phyloP scores from a whole-genome alignment of 345 rosid species.

The Balakata baccata region DNA sequence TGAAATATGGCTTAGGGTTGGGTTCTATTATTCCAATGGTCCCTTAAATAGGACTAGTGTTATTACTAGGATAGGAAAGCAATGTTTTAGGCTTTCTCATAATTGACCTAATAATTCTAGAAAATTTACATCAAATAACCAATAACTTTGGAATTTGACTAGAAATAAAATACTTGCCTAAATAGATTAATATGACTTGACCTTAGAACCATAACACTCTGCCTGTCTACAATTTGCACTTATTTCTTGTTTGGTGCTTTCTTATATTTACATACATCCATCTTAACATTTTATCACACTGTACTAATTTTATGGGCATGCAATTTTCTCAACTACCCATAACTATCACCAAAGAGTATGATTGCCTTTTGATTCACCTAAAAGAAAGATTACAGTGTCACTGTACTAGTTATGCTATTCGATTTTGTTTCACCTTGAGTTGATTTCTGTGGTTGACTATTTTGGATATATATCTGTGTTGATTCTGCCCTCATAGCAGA shows the following conservation, averaged over 20 bases:
- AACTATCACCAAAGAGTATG: not conserved
- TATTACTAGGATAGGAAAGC: too few relatives aligned
- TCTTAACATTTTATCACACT: not conserved
- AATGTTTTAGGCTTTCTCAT: too few relatives aligned
- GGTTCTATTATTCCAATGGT: too few relatives aligned
- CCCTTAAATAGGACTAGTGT: too few relatives aligned
- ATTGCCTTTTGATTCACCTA: constrained; percentile 2
- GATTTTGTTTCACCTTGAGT: not conserved
- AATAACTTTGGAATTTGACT: too few relatives aligned
- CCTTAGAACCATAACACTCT: not conserved
- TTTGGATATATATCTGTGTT: not conserved
- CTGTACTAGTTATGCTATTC: not conserved
- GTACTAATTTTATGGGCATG: not conserved
- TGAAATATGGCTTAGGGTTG: too few relatives aligned
- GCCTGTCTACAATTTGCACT: not conserved
- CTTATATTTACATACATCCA: not conserved
- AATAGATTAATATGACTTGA: too few relatives aligned
- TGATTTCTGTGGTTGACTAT: not conserved
- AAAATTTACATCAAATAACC: too few relatives aligned
- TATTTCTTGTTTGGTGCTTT: not conserved
- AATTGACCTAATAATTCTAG: too few relatives aligned
- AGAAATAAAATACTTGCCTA: too few relatives aligned
- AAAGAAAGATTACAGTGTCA: not conserved
- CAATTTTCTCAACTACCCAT: not conserved
- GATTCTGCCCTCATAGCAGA: not conserved